phyloP scores from a whole-genome alignment of 371 early-diverging fungal genomes.

The Apophysomyces ossiformis region DNA sequence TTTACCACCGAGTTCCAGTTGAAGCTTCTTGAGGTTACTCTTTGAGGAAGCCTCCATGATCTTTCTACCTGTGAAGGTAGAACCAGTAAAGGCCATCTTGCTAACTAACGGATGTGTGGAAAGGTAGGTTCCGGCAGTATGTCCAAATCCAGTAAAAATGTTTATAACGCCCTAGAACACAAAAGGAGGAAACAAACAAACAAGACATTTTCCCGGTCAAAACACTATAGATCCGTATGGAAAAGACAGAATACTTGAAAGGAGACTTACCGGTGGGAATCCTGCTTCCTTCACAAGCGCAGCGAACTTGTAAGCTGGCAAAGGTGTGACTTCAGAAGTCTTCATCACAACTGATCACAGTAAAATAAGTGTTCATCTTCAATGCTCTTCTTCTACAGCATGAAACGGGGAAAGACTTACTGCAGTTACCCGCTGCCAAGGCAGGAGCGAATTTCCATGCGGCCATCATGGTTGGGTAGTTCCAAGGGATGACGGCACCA shows the following conservation, averaged over 20 bases:
- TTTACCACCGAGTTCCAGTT: constrained; percentile 94
- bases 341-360: constrained; percentile 48
- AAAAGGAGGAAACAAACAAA: not conserved
- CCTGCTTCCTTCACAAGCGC: constrained; percentile 51
- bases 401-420: constrained; percentile 32
- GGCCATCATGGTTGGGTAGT: constrained; percentile 55
- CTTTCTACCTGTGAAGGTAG: constrained; percentile 70
- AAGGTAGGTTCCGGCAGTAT: constrained; percentile 36
- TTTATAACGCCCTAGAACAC: constrained; percentile 68
- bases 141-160: constrained; percentile 62
- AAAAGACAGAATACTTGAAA: too few relatives aligned
- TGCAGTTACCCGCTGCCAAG: constrained; percentile 71
- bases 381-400: too few relatives aligned
- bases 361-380: not conserved
- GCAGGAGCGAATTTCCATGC: constrained; percentile 91
- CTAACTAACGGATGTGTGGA: constrained; percentile 32
- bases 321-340: constrained; percentile 62
- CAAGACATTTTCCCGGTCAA: too few relatives aligned
- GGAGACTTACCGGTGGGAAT: constrained; percentile 45
- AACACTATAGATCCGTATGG: too few relatives aligned
- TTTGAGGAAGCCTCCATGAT: constrained; percentile 70
- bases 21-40: constrained; percentile 74
- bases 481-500: constrained; percentile 73
- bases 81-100: constrained; percentile 69
- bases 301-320: constrained; percentile 51